These are phyloP conservation scores for Lentinula lateritia DNA, from an alignment of 768 basidiomycete genomes.

Conservation along the genomic window DNA sequence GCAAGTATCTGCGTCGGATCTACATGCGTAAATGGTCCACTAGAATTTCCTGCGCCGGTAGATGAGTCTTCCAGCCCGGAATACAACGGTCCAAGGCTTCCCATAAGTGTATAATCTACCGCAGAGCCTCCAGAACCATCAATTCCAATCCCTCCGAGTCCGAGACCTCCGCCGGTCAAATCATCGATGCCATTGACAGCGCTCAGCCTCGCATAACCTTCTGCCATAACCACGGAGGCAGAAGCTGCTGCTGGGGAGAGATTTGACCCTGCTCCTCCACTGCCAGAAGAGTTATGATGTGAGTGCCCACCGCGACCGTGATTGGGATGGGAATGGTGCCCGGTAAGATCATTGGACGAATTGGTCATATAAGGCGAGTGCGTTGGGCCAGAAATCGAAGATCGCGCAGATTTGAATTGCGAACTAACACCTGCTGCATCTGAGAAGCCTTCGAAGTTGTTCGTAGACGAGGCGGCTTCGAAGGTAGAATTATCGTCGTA, in stretches of 20 bases:
- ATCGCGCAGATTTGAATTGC: constrained; percentile 12
- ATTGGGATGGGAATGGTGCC: background rate
- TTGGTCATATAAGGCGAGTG: constrained; percentile 1
- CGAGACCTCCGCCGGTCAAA: constrained; percentile 9
- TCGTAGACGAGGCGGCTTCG: constrained; percentile 34
- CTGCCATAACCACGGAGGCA: constrained; percentile 65
- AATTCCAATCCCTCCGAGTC: background rate
- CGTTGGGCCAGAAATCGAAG: constrained; percentile 13
- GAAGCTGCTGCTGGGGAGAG: constrained; percentile 62
- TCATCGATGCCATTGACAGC: constrained; percentile 56
- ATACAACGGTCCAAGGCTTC: constrained; percentile 44
- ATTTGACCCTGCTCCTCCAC: constrained; percentile 21
- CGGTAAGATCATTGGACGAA: background rate
- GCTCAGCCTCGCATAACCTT: constrained; percentile 64
- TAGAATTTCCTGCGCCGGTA: constrained; percentile 12
- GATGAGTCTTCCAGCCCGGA: constrained; percentile 38
- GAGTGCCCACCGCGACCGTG: constrained; percentile 5
- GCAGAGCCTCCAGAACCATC: constrained; percentile 6
- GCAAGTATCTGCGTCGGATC: constrained; percentile 85
- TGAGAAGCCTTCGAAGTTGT: constrained; percentile 1
- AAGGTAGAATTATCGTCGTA: constrained; percentile 54
- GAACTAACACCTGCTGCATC: background rate
- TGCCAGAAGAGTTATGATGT: constrained; percentile 15
- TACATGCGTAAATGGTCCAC: constrained; percentile 69
- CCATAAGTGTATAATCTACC: constrained; percentile 62